Conservation (phyloP, 2,329 filamentous ascomycete genomes). For the Plectosphaerella plurivora region DNA sequence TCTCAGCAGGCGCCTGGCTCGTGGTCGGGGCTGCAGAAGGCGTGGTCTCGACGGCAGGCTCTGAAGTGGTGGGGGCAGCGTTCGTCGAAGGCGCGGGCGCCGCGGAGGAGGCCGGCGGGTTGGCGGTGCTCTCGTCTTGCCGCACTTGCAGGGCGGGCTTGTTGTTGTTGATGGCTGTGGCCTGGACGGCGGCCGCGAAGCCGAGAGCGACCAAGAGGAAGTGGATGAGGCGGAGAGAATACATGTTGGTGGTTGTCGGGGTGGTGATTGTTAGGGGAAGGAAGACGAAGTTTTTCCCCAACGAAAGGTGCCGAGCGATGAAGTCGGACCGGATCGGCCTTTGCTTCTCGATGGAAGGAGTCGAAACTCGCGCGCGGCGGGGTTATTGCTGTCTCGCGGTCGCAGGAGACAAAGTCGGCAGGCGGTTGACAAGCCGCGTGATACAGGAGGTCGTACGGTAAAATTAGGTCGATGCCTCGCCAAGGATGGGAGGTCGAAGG, state of each 20-base stretch:
- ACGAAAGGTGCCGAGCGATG: constrained; percentile 1
- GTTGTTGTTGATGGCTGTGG: constrained; percentile 22
- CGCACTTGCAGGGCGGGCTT: constrained; percentile 4
- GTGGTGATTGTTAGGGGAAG: neutral
- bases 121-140: constrained; percentile 1
- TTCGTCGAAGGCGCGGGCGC: neutral
- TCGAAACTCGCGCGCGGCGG: no score
- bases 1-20: neutral
- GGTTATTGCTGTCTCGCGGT: no score
- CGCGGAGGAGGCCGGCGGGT: neutral
- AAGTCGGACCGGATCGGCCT: no score
- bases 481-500: no score
- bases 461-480: neutral
- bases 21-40: neutral
- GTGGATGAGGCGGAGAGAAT: constrained; percentile 37
- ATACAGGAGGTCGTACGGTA: no score
- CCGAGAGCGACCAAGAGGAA: constrained; percentile 46
- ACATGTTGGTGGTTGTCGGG: constrained; percentile 33
- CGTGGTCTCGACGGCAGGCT: neutral
- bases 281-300: neutral
- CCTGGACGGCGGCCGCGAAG: constrained; percentile 41
- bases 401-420: neutral
- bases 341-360: no score
- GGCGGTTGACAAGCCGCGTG: neutral
- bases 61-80: constrained; percentile 5